Evolutionary conservation across 129 eudicot genomes (phyloP), one percentile per base, ranked within the genome.

Genomic region (Flaveria trinervia): DNA sequence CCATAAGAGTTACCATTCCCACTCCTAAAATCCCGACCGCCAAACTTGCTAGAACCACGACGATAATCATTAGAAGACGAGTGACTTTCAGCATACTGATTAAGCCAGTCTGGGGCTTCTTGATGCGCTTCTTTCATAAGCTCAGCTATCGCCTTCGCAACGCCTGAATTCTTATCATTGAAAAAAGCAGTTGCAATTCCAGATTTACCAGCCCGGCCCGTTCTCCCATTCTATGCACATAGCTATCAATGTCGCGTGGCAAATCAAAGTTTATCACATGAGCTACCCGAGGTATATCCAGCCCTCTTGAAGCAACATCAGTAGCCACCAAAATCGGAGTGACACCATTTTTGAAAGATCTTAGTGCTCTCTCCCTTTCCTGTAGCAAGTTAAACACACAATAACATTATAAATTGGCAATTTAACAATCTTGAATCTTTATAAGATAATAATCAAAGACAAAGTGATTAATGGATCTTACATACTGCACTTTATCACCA

Each of bases 181-280:
- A 87, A 89, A 36, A 89, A 89, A 1, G 88, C 96, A 1, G 96
- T 89, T 57, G 96, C 96, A 7, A 87, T 5, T 14, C 96, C 96
- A n/a, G 96, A 87, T 60, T 89, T 89, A 15, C 96, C 96, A 17
- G 92, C 96, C 30, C 96, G 89, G 6, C 96, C 96, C 16, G 96
- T 89, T 15, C 96, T 70, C 51, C 96, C 96, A 9, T 89, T 78
- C 96, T 80, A 46, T 90, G 96, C 48, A 90, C 96, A 74, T 90
- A 90, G 68, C 90, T 88, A 22, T 86, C 89, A 9, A 90, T 84
- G 83, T 83, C 86, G 1, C 83, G 85, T 1, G 96, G 96, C 72
- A 90, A 57, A 75, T 90, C 96, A 52, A 59, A 90, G 61, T 90
- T 88, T 60, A 88, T 88, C 72, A 89, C 96, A 50, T 89, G 96